phyloP scores from a whole-genome alignment of 2,329 filamentous ascomycete species.

The Nothomitra cinnamomea region DNA sequence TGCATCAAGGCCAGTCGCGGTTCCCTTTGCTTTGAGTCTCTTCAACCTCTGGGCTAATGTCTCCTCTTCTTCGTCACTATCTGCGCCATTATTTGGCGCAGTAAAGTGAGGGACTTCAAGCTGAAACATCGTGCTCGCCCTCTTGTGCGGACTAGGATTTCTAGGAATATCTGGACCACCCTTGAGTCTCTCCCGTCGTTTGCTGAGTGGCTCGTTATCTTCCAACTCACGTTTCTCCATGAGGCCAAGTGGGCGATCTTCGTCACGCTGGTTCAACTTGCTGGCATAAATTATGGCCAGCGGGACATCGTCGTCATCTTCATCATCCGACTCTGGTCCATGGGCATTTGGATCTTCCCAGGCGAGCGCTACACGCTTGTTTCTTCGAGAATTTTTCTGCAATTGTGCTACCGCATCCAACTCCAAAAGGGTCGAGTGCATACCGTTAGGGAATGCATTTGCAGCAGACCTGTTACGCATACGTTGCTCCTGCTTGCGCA shows the following conservation, averaged over 20 bases:
- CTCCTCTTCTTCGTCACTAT: conserved; percentile 39
- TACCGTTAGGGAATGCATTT: conserved; percentile 51
- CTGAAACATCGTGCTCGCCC: conserved; percentile 2
- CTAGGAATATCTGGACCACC: conserved; percentile 25
- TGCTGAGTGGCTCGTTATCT: conserved; percentile 78
- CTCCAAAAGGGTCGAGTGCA: conserved; percentile 79
- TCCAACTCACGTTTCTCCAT: conserved; percentile 73
- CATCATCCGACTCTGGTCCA: conserved; percentile 35
- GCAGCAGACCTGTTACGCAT: conserved; percentile 54
- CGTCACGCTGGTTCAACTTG: conserved; percentile 33
- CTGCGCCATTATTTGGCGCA: conserved; percentile 20
- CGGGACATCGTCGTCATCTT: conserved; percentile 68
- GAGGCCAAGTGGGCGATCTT: conserved; percentile 50
- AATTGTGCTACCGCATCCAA: conserved; percentile 81
- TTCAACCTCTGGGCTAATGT: conserved; percentile 49
- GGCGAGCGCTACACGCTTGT: conserved; percentile 66
- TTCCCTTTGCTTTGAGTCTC: conserved; percentile 43
- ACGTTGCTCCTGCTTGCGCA: conserved; percentile 80
- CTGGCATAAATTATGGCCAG: conserved; percentile 62
- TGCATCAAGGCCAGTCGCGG: conserved; percentile 20
- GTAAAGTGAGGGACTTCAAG: conserved; percentile 10
- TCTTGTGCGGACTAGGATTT: conserved; percentile 6
- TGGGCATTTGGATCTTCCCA: conserved; percentile 57
- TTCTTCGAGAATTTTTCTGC: conserved; percentile 56
- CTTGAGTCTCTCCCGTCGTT: conserved; percentile 56